phyloP scores from a whole-genome alignment of 441 rosid species.

The Pelargonium cotyledonis region DNA sequence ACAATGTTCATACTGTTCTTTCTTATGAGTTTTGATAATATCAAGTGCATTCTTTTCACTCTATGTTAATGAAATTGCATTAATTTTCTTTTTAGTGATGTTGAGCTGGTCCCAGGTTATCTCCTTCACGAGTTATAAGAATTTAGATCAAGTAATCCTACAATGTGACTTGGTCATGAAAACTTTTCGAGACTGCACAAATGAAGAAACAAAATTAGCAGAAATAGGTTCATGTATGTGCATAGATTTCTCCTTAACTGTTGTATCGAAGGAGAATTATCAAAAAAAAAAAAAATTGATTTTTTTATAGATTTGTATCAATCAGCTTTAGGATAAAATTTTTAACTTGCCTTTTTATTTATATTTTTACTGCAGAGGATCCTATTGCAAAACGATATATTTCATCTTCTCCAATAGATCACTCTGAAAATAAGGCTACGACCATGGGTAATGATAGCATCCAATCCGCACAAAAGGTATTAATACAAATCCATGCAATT shows the following conservation, averaged over 20 bases:
- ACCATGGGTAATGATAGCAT: conserved; percentile 28
- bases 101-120: background rate
- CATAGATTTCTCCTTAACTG: background rate
- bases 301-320: background rate
- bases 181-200: background rate
- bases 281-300: too few relatives aligned
- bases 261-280: background rate
- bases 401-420: conserved; percentile 34
- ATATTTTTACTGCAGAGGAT: conserved; percentile 43
- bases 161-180: background rate
- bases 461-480: conserved; percentile 38
- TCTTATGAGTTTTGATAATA: background rate
- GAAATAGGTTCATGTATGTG: background rate
- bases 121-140: background rate
- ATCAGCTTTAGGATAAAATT: background rate
- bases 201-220: background rate
- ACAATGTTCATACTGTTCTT: background rate
- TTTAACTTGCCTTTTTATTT: conserved; percentile 8
- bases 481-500: conserved; percentile 2
- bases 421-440: conserved; percentile 35
- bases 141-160: background rate
- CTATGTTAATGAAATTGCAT: background rate
- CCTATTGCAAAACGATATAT: conserved; percentile 54
- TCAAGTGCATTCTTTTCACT: background rate
- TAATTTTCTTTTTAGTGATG: conserved; percentile 1